phyloP scores from a whole-genome alignment of 805 yeast species.

The Nakazawaea ambrosiae region DNA sequence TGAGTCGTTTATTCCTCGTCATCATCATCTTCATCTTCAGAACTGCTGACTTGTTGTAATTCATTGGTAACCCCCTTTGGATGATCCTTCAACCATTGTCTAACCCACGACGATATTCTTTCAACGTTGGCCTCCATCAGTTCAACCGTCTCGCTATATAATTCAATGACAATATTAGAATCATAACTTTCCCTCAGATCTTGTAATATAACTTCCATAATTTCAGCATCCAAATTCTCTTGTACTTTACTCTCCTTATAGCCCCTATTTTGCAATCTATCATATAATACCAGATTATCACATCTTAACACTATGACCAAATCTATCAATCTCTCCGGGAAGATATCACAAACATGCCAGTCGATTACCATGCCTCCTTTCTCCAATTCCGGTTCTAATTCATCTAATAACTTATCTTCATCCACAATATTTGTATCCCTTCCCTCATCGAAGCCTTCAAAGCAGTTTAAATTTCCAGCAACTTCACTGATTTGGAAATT shows the following conservation, averaged over 20 bases:
- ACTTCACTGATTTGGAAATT: conserved; percentile 70
- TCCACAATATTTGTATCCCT: conserved; percentile 86
- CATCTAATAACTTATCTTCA: conserved; percentile 82
- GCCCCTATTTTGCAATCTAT: conserved; percentile 67
- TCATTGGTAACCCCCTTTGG: conserved; percentile 56
- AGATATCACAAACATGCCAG: conserved; percentile 96
- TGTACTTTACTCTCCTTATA: conserved; percentile 77
- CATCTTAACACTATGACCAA: conserved; percentile 84
- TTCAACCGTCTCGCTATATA: conserved; percentile 64
- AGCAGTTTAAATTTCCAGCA: conserved; percentile 70
- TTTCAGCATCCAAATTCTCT: conserved; percentile 93
- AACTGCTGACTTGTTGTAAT: conserved; percentile 21
- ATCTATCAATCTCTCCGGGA: conserved; percentile 90
- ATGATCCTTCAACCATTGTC: conserved; percentile 64
- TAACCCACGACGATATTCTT: conserved; percentile 68
- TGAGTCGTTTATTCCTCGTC: neutral
- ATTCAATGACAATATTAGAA: conserved; percentile 74
- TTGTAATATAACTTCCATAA: conserved; percentile 83
- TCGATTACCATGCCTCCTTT: conserved; percentile 88
- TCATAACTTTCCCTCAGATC: conserved; percentile 84
- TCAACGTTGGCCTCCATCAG: conserved; percentile 80
- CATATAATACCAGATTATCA: conserved; percentile 64
- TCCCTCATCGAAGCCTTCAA: conserved; percentile 79
- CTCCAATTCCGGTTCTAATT: conserved; percentile 67
- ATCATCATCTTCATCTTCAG: conserved; percentile 10